Percentiles rank a stretch among this genome's conserved stretches.
phyloP scores from a whole-genome alignment of 1,284 basidiomycete species.

The Sanghuangporus sanghuang region DNA sequence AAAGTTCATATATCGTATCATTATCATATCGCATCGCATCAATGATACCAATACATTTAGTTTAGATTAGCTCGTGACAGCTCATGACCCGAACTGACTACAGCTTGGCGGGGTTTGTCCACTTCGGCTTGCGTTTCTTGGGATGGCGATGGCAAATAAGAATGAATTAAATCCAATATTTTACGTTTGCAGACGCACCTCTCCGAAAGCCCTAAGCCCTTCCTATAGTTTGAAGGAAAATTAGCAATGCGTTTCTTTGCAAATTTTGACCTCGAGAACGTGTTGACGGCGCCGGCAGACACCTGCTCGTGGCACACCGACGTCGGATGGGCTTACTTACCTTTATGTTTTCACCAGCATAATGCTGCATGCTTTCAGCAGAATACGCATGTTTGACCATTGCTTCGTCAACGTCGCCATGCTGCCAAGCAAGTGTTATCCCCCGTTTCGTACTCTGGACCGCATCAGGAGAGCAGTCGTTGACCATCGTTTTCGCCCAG shows the following conservation, averaged over 20 bases:
- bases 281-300: too few species aligned
- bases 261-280: slow-evolving; percentile 9
- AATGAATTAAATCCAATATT: slow-evolving; percentile 5
- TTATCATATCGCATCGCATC: background rate
- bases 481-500: slow-evolving; percentile 54
- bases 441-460: slow-evolving; percentile 74
- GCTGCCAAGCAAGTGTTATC: slow-evolving; percentile 47
- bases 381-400: slow-evolving; percentile 45
- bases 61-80: background rate
- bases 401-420: slow-evolving; percentile 50
- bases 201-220: slow-evolving; percentile 40
- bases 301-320: too few species aligned
- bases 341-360: slow-evolving; percentile 69
- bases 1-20: background rate
- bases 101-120: slow-evolving; percentile 57
- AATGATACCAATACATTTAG: background rate
- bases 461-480: slow-evolving; percentile 70
- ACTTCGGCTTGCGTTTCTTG: slow-evolving; percentile 54
- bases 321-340: slow-evolving; percentile 26
- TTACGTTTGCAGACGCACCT: slow-evolving; percentile 30
- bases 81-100: slow-evolving; percentile 27
- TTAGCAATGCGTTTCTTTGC: background rate
- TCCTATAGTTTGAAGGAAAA: slow-evolving; percentile 32
- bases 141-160: slow-evolving; percentile 17
- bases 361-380: slow-evolving; percentile 51